A percentile compares a stretch with the other conserved stretches of the same genome.
Conservation (phyloP, 495 filamentous ascomycete species). For the Pseudomonodictys pantanalensis region DNA sequence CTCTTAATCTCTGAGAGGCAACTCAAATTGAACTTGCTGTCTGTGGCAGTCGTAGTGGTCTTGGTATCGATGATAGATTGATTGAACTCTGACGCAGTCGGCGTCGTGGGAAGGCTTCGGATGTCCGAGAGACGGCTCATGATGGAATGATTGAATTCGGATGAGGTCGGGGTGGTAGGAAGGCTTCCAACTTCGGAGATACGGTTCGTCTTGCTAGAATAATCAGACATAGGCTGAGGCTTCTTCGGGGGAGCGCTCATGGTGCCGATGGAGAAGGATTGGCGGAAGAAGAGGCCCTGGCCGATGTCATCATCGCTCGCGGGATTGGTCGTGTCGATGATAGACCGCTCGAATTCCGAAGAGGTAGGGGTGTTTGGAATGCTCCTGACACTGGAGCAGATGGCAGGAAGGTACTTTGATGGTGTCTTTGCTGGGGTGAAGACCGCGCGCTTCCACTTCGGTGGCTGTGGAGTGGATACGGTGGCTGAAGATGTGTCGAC, state of each 20-base stretch:
- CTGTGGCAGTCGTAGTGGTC: too few relatives aligned
- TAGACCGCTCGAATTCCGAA: background rate
- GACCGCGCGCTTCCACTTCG: background rate
- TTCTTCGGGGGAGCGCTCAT: too few relatives aligned
- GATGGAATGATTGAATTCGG: background rate
- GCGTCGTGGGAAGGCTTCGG: background rate
- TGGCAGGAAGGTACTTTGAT: background rate
- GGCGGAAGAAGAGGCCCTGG: too few relatives aligned
- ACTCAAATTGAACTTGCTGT: too few relatives aligned
- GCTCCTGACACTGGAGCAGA: background rate
- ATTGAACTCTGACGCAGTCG: background rate
- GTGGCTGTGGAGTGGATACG: background rate
- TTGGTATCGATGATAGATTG: background rate
- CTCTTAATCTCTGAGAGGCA: too few relatives aligned
- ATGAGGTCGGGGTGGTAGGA: background rate
- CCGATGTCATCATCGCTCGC: too few relatives aligned
- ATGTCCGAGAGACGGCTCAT: background rate
- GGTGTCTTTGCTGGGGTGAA: background rate
- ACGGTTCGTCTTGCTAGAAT: background rate
- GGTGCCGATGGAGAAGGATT: too few relatives aligned
- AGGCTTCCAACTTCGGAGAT: background rate
- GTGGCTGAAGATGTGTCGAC: slow-evolving; percentile 14
- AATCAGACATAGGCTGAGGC: too few relatives aligned
- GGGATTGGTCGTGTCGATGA: too few relatives aligned
- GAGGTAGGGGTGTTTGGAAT: background rate